phyloP scores from a whole-genome alignment of 1,284 basidiomycete genomes.

The Xanthoconium separans region DNA sequence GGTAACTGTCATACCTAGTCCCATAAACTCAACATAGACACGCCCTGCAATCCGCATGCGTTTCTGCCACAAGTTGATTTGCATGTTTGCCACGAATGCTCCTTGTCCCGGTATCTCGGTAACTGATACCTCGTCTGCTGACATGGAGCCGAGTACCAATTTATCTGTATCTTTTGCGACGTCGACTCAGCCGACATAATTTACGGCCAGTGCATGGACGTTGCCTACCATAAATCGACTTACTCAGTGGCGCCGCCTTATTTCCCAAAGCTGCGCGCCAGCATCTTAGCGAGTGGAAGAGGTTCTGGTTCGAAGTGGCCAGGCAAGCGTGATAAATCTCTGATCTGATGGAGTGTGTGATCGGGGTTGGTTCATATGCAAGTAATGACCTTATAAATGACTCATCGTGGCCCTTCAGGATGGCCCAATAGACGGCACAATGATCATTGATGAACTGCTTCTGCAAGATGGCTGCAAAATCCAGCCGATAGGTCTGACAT shows the following conservation, averaged over 20 bases:
- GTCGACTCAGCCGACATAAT: not conserved
- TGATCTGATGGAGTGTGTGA: conserved; percentile 45
- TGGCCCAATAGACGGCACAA: conserved; percentile 68
- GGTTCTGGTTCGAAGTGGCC: conserved; percentile 55
- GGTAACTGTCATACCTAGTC: conserved; percentile 8
- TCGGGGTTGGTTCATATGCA: conserved; percentile 45
- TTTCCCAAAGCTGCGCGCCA: conserved; percentile 6
- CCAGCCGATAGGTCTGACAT: conserved; percentile 39
- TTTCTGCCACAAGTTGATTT: conserved; percentile 63
- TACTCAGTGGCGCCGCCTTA: conserved; percentile 9
- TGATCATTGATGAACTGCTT: conserved; percentile 62
- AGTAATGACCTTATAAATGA: conserved; percentile 48
- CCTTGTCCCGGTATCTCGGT: conserved; percentile 47
- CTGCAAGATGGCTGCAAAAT: conserved; percentile 51
- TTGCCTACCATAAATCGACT: conserved; percentile 13
- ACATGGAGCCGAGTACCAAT: conserved; percentile 55
- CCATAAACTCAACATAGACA: conserved; percentile 60
- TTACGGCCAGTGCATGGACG: too few species aligned
- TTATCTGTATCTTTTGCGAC: conserved; percentile 45
- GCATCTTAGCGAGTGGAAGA: conserved; percentile 55
- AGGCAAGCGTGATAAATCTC: conserved; percentile 68
- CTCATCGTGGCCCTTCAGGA: conserved; percentile 46
- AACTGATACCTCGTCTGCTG: conserved; percentile 53
- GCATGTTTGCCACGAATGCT: conserved; percentile 53
- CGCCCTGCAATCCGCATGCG: conserved; percentile 61